Percentiles rank a stretch among this genome's conserved stretches.
Evolutionary conservation across 768 basidiomycete genomes (phyloP).

Genomic region (Amanita exitialis): DNA sequence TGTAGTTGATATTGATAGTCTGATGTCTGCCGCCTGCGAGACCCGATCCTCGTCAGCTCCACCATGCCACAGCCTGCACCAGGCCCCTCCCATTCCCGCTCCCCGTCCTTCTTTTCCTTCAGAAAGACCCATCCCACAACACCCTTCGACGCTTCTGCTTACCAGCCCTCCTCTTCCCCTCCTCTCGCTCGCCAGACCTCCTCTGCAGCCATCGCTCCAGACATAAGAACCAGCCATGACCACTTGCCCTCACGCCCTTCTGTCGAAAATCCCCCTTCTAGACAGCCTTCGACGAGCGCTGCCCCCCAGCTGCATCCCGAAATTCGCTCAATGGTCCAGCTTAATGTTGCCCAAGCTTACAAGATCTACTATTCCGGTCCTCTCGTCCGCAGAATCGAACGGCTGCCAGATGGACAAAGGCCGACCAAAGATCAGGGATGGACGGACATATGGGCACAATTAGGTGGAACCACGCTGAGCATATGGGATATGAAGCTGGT

Average conservation of each 20-base stretch:
- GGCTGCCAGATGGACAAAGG: constrained; percentile 65
- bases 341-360: constrained; percentile 69
- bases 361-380: constrained; percentile 86
- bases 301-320: constrained; percentile 57
- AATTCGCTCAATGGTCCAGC: constrained; percentile 68
- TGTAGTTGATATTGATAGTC: not conserved
- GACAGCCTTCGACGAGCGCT: constrained; percentile 7
- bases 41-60: constrained; percentile 7
- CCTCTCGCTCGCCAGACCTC: constrained; percentile 4
- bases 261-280: not conserved
- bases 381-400: constrained; percentile 65
- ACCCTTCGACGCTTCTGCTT: constrained; percentile 16
- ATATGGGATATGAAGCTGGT: constrained; percentile 90
- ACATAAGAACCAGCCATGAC: constrained; percentile 9
- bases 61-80: constrained; percentile 14
- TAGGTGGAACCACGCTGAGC: constrained; percentile 82
- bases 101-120: constrained; percentile 62
- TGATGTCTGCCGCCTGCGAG: not conserved
- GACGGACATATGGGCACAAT: constrained; percentile 83
- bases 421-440: constrained; percentile 69
- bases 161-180: constrained; percentile 1
- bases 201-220: not conserved
- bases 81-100: constrained; percentile 31
- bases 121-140: constrained; percentile 25
- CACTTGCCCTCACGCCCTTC: constrained; percentile 1